Conservation (phyloP, 345 rosid genomes). For the Moricandia moricandioides region DNA sequence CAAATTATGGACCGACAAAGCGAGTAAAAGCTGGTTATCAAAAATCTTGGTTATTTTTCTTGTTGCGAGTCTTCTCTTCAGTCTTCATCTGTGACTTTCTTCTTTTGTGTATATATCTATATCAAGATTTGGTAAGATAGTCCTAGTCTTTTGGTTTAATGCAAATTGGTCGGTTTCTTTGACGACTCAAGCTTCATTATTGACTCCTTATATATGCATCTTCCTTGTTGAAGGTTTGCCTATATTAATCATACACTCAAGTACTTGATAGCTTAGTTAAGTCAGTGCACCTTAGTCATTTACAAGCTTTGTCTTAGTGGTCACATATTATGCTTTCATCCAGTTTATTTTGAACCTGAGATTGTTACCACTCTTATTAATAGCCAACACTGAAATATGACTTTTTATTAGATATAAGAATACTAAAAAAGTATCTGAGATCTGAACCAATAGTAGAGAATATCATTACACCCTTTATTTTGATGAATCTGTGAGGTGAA, state of each 20-base stretch:
- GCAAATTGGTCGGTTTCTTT: conserved; percentile 24
- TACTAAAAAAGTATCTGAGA: background rate
- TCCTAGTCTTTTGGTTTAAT: background rate
- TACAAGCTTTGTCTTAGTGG: background rate
- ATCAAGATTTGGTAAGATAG: conserved; percentile 34
- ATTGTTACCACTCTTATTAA: background rate
- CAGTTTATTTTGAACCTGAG: background rate
- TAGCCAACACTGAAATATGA: background rate
- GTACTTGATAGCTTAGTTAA: background rate
- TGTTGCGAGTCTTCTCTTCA: background rate
- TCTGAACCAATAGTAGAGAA: background rate
- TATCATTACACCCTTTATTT: background rate
- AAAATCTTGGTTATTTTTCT: conserved; percentile 6
- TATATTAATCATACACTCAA: background rate
- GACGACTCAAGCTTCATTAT: background rate
- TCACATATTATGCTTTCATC: too few species aligned
- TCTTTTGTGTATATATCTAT: conserved; percentile 22
- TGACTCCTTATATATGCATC: background rate
- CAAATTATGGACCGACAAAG: conserved; percentile 21
- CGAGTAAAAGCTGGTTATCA: conserved; percentile 17
- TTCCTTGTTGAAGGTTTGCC: background rate
- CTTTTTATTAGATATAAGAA: background rate
- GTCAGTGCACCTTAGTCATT: background rate
- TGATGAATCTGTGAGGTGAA: conserved; percentile 10
- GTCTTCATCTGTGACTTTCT: background rate